Evolutionary conservation across 1,284 basidiomycete species (phyloP).

Genomic region (Moesziomyces aphidis): DNA sequence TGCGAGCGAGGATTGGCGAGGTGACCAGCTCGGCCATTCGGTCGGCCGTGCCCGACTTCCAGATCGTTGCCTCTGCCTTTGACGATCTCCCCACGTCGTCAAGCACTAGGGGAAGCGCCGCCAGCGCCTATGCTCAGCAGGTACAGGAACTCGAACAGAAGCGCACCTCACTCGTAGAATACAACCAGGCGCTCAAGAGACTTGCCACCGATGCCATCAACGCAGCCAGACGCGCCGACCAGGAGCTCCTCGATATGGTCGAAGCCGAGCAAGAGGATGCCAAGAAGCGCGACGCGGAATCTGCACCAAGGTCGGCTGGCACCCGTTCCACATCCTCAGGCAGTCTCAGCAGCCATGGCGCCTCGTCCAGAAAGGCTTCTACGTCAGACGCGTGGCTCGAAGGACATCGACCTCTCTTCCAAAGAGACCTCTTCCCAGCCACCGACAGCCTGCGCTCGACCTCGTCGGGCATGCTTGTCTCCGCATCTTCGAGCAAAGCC

Average conservation of each 20-base stretch:
- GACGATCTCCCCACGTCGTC: slow-evolving; percentile 22
- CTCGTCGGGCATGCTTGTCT: slow-evolving; percentile 17
- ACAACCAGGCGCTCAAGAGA: slow-evolving; percentile 50
- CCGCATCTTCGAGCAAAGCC: slow-evolving; percentile 17
- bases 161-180: slow-evolving; percentile 41
- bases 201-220: slow-evolving; percentile 53
- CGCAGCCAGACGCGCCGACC: slow-evolving; percentile 33
- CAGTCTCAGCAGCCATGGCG: slow-evolving; percentile 5
- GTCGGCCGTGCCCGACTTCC: slow-evolving; percentile 47
- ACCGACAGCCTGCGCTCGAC: slow-evolving; percentile 38
- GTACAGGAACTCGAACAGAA: slow-evolving; percentile 53
- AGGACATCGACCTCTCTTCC: slow-evolving; percentile 38
- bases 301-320: slow-evolving; percentile 4
- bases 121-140: slow-evolving; percentile 35
- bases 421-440: slow-evolving; percentile 51
- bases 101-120: slow-evolving; percentile 11
- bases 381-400: slow-evolving; percentile 34
- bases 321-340: slow-evolving; percentile 19
- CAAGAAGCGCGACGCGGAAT: slow-evolving; percentile 19
- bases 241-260: slow-evolving; percentile 40
- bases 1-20: slow-evolving; percentile 48
- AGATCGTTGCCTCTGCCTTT: slow-evolving; percentile 42
- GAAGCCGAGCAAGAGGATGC: slow-evolving; percentile 38
- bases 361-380: slow-evolving; percentile 4
- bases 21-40: slow-evolving; percentile 52